Conservation (phyloP, 1,139 yeast species). For the Hansenula sp. region DNA sequence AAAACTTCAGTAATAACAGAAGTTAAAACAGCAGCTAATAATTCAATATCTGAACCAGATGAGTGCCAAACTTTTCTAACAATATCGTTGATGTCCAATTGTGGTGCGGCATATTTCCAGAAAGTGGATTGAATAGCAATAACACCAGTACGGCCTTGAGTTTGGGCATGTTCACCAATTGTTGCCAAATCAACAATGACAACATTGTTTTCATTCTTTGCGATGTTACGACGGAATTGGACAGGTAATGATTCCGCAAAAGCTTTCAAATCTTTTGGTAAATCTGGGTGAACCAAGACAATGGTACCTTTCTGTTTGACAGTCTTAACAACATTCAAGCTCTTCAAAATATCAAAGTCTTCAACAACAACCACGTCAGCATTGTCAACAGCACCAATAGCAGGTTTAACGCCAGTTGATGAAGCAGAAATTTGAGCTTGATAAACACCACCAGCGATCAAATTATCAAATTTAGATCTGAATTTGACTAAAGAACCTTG, state of each 20-base stretch:
- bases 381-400: slow-evolving; percentile 20
- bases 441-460: slow-evolving; percentile 69
- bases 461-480: slow-evolving; percentile 69
- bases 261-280: slow-evolving; percentile 24
- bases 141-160: slow-evolving; percentile 72
- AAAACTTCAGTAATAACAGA: slow-evolving; percentile 55
- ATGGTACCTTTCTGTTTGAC: slow-evolving; percentile 56
- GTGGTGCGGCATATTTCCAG: slow-evolving; percentile 71
- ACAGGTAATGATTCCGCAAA: slow-evolving; percentile 51
- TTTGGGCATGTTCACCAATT: slow-evolving; percentile 60
- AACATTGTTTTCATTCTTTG: slow-evolving; percentile 48
- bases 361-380: slow-evolving; percentile 61
- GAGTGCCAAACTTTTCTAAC: slow-evolving; percentile 81
- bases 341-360: slow-evolving; percentile 47
- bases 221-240: slow-evolving; percentile 51
- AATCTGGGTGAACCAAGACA: slow-evolving; percentile 35
- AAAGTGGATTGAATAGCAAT: slow-evolving; percentile 78
- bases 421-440: slow-evolving; percentile 66
- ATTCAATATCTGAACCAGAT: slow-evolving; percentile 77
- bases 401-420: slow-evolving; percentile 22
- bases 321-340: slow-evolving; percentile 59
- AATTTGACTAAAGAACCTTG: slow-evolving; percentile 48
- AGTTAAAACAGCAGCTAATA: slow-evolving; percentile 78
- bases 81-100: slow-evolving; percentile 54
- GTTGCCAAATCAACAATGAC: slow-evolving; percentile 52